Base-by-base conservation (phyloP, 371 early-diverging fungal species). In the Rhizomucor miehei region DNA sequence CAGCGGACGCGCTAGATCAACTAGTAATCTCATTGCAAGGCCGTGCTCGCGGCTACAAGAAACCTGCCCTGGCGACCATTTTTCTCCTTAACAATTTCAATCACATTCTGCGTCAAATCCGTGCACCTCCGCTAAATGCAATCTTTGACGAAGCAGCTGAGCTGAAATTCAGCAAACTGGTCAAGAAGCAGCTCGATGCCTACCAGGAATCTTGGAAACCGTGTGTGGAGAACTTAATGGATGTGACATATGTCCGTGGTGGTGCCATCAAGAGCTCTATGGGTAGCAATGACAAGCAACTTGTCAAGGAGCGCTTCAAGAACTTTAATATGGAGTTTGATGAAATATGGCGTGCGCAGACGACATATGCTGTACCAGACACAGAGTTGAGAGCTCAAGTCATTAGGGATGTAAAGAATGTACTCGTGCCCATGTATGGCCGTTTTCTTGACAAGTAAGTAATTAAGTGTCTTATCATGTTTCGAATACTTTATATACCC, bases 251-350 rank as follows among this genome's bases (percentile, higher is more conserved):
- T 59, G 87, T 89, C 9, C 77, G 86, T 12, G 83, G 82, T 23
- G 86, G 86, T 3, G 66, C 77, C 1, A 76, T 88, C 36, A 82
- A 81, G 36, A 88, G 71, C 17, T 65, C 77, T 0, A 69, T 94
- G 49, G 80, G 87, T 34, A 86, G 79, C 47, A 71, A 62, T 38
- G 91, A 94, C 51, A 72, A 81, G 8, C 84, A 87, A 40, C 56
- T 74, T 37, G 78, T 94, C 60, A 92, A 92, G 58, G 92, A 91
- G 54, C 81, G 85, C 51, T 91, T 93, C 79, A 91, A 89, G 77
- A 86, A 78, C 59, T 94, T 94, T 64, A 92, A 94, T 66, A 78
- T 73, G 14, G 89, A 88, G 52, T 88, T 94, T 62, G 94, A 94
- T 38, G 89, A 89, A 40, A 73, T 85, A 17, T 83, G 76, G 65